Conservation (phyloP, 345 rosid species). For the Melaleuca quinquenervia region DNA sequence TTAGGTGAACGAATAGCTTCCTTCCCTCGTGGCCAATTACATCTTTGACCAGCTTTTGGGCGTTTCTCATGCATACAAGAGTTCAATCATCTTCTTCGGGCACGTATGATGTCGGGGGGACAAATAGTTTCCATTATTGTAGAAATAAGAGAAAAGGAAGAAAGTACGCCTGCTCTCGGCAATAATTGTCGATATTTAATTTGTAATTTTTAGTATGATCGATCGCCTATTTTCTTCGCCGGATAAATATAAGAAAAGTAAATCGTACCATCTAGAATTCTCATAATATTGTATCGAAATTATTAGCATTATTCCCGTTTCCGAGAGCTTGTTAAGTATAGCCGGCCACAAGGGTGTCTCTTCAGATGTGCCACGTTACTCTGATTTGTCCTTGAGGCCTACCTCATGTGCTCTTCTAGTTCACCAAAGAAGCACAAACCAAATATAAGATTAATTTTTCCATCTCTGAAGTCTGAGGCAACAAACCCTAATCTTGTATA, state of each 20-base stretch:
- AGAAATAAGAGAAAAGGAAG: fast-evolving
- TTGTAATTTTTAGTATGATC: fast-evolving
- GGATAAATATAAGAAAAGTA: not conserved
- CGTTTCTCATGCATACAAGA: not conserved
- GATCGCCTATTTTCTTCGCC: fast-evolving
- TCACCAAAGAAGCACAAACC: not conserved
- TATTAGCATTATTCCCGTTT: not conserved
- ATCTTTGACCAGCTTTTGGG: not conserved
- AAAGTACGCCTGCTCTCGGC: not conserved
- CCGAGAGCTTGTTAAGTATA: not conserved
- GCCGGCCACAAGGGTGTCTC: not conserved
- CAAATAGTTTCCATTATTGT: not conserved
- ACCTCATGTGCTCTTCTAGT: not conserved
- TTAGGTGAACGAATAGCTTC: not conserved
- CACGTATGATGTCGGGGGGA: not conserved
- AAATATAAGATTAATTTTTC: not conserved
- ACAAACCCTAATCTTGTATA: not conserved
- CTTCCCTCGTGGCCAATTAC: not conserved
- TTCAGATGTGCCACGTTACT: not conserved
- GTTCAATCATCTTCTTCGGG: not conserved
- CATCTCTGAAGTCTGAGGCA: not conserved
- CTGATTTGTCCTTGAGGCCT: not conserved
- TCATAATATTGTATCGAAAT: not conserved
- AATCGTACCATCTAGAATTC: fast-evolving
- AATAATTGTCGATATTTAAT: not conserved